Evolutionary conservation across 768 basidiomycete genomes (phyloP), one percentile per base, ranked within the genome.

Genomic region (Lyophyllum atratum): DNA sequence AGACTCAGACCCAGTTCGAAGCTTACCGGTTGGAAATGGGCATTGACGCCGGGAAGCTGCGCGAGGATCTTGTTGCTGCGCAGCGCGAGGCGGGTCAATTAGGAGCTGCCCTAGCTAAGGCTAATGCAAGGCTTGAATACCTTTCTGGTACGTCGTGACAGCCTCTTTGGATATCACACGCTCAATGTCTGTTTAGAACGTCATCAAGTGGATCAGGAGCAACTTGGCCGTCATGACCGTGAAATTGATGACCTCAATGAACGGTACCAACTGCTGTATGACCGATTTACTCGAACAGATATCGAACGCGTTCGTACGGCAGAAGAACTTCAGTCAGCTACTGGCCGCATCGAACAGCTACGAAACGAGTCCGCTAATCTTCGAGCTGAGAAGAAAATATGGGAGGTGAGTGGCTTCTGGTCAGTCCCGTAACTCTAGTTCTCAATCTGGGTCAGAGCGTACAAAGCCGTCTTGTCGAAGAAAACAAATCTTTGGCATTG

Each of bases 361-460:
- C 85, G 92, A 10, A 92, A 90, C 62, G 95, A 98, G 64, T 84
- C 80, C 60, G 90, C 92, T 2, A 95, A 92, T 68, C 81, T 97
- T 17, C 85, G 90, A 42, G 95, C 94, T 0, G 96, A 98, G 80
- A 95, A 93, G 77, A 89, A 85, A 66, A 91, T 95, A 33, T 93
- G 90, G 89, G 92, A 93, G 87, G 93, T 92, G 51, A 29, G 81
- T 66, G 1, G 26, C 31, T n/a, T 24, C 21, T 25, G 12, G 21
- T 37, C 24, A 5, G 8, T 33, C 4, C 3, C 10, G 17, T 56
- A n/a, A 25, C 51, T 7, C 39, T n/a, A n/a, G 66, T 45, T 66
- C 50, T 43, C 24, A 49, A n/a, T 56, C 33, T 49, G 5, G 49
- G 37, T 4, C 59, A 94, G 93, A 85, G 83, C 59, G 82, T 91